Evolutionary conservation across 2,329 filamentous ascomycete genomes (phyloP), one percentile per base, ranked within the genome.

Genomic region (Penicillium sp.): DNA sequence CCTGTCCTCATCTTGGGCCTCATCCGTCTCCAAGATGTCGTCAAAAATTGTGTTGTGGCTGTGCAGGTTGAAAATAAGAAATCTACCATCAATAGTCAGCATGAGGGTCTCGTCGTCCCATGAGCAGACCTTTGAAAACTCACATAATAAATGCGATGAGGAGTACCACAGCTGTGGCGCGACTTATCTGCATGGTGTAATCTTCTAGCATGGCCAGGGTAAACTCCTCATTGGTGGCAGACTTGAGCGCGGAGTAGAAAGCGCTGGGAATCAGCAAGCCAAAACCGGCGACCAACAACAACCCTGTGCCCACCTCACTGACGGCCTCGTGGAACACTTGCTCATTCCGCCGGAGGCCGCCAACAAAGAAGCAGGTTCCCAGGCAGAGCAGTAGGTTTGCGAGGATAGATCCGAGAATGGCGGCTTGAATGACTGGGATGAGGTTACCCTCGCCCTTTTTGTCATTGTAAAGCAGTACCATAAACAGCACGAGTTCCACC

Each of bases 401-500:
- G 31, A 96, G 73, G 43, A 95, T 89, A 0, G 89, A 93, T 33
- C 91, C 90, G 0, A 95, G 76, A 53, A 95, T 92, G 25, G 91
- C 90, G 51, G 89, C 89, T 68, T 90, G 85, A 64, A 95, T 90
- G 63, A 94, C 89, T n/a, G 82, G 79, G 56, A 88, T 75, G 27
- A 75, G 58, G 41, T 72, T 68, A n/a, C 75, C 75, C 11, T 70
- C 65, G 18, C 73, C 66, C 6, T 68, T 62, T 20, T 73, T 67
- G 29, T 86, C 70, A 78, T 76, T 81, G 57, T 76, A 74, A 45
- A 94, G 79, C 43, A 95, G 76, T 2, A 92, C 83, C 78, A 93
- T 88, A 74, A 95, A 94, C 27, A 95, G 77, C 45, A 95, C 83
- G 54, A 95, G 87, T 69, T 96, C 90, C 50, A 94, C 89, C 9